These are phyloP conservation scores for Blastomyces silverae DNA, from an alignment of 2,329 filamentous ascomycete genomes.

Conservation along the genomic window DNA sequence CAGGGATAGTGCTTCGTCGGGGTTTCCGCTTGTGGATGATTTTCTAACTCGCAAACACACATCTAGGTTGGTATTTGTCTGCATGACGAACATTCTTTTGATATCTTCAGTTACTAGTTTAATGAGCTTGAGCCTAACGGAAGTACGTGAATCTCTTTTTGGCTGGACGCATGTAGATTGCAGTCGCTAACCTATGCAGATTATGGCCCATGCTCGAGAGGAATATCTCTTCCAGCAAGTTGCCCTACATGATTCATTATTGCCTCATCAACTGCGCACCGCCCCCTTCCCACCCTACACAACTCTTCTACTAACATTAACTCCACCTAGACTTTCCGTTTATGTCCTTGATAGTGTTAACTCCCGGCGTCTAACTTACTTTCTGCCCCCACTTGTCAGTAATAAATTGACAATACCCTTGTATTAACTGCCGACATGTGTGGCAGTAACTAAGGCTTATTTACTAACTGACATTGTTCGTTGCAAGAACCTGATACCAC, in stretches of 20 bases:
- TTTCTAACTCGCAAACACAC: conserved; percentile 1
- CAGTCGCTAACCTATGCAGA: conserved; percentile 35
- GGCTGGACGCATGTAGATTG: conserved; percentile 13
- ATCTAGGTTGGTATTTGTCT: conserved; percentile 51
- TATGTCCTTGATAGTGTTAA: conserved; percentile 44
- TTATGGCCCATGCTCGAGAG: conserved; percentile 55
- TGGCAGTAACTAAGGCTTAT: not conserved
- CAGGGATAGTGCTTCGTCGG: conserved; percentile 18
- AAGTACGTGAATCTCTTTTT: conserved; percentile 37
- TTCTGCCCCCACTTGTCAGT: conserved; percentile 43
- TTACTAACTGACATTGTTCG: conserved; percentile 11
- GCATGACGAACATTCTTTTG: conserved; percentile 55
- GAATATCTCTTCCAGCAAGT: conserved; percentile 55
- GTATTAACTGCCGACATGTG: conserved; percentile 4
- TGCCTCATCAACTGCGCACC: conserved; percentile 10
- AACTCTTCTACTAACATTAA: conserved; percentile 10
- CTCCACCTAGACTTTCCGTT: conserved; percentile 34
- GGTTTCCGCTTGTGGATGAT: conserved; percentile 4
- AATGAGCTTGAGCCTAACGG: conserved; percentile 53
- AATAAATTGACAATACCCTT: conserved; percentile 12
- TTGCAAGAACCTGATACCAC: conserved; percentile 52
- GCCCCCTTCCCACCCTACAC: conserved; percentile 8
- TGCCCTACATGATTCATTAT: conserved; percentile 8
- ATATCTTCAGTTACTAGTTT: conserved; percentile 55
- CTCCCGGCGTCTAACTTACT: conserved; percentile 43